Evolutionary conservation across 1,139 yeast genomes (phyloP), one percentile per base, ranked within the genome.

Genomic region (Casaregolazyma lundiana): DNA sequence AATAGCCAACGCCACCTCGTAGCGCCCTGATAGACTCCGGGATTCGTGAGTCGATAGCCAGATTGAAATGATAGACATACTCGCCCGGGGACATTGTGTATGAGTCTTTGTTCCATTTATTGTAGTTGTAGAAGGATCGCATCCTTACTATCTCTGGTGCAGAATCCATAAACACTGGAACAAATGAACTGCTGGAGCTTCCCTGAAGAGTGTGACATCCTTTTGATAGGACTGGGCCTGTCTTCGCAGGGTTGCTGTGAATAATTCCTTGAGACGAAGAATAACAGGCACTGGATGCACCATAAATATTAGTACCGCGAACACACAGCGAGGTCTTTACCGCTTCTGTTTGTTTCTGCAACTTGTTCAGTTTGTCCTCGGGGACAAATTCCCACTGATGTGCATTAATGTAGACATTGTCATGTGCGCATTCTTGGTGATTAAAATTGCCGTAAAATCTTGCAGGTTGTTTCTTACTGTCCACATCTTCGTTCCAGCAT

Each of bases 51-150:
- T 92, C 88, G 46, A 86, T 74, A 2, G 83, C 69, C 2, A 84
- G 68, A 0, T 95, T 94, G 38, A 89, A 68, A 38, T 86, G 66
- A 62, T 84, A 89, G 1, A 88, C 81, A 60, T 89, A 89, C 57
- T 84, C 78, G 24, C 97, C 96, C 7, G 95, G 80, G 45, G 77
- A 77, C 55, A 71, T 72, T 32, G 67, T 52, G 1, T 55, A 56
- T 4, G 63, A 54, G 30, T 64, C 66, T 30, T 42, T 45, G 18
- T n/a, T n/a, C n/a, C n/a, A n/a, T 38, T 42, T 18, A 41, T 11
- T 2, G 42, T 8, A n/a, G 34, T 15, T 6, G 34, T 16, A 18
- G 17, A 11, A 21, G 19, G 50, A 45, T 22, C 49, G 53, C 41
- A 54, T 56, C 22, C 54, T 47, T 30, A 52, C 47, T 4, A 21